Percentiles rank a stretch among this genome's conserved stretches.
Evolutionary conservation across 2,329 filamentous ascomycete genomes (phyloP).

Genomic region (Phyllosticta paracitricarpa): DNA sequence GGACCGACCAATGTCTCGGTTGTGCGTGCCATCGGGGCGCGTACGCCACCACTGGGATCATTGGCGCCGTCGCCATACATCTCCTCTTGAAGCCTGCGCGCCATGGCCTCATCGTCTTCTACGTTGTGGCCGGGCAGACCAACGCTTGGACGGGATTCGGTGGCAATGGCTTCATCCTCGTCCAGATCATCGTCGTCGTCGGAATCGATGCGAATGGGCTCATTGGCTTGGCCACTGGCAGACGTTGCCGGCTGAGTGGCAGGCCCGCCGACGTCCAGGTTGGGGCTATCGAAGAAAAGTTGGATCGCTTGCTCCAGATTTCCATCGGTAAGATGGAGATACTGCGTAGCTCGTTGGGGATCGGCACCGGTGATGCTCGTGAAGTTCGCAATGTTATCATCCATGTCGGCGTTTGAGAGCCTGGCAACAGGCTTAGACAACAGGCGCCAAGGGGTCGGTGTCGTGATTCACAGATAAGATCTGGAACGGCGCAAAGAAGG

Average conservation of each 20-base stretch:
- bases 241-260: constrained; percentile 27
- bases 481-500: not conserved
- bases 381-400: constrained; percentile 62
- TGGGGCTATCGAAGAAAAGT: constrained; percentile 83
- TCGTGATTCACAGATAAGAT: not conserved
- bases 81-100: constrained; percentile 82
- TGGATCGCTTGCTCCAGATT: constrained; percentile 79
- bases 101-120: constrained; percentile 91
- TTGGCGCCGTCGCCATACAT: constrained; percentile 53
- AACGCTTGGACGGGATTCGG: not conserved
- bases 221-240: constrained; percentile 29
- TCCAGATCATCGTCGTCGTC: constrained; percentile 57
- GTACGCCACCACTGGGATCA: constrained; percentile 49
- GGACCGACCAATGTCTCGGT: constrained; percentile 86
- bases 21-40: constrained; percentile 83
- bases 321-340: constrained; percentile 74
- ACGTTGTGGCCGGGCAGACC: constrained; percentile 16
- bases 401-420: constrained; percentile 20
- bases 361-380: constrained; percentile 69
- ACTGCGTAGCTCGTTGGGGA: constrained; percentile 65
- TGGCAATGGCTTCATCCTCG: constrained; percentile 36
- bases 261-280: constrained; percentile 45
- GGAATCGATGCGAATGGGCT: constrained; percentile 62
- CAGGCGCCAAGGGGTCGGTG: not conserved
- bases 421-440: not conserved